Conservation (phyloP, 1,139 yeast genomes). For the Debaryomyces singareniensis region DNA sequence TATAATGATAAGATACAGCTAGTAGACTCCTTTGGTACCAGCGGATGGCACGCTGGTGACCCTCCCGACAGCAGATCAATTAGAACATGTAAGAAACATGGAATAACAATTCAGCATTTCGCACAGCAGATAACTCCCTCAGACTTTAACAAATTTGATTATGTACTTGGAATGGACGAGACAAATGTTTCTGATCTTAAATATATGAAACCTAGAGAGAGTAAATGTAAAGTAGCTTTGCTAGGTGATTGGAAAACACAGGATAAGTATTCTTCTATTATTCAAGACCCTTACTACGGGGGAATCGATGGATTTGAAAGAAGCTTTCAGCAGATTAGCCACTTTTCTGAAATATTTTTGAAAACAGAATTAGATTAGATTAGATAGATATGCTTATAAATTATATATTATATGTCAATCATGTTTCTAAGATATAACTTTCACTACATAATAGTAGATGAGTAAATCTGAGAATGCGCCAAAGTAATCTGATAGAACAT, state of each 20-base stretch:
- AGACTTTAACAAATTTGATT: conserved; percentile 72
- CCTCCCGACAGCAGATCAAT: conserved; percentile 72
- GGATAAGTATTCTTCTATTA: conserved; percentile 44
- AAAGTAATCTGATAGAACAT: too few relatives aligned
- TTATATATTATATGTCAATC: too few relatives aligned
- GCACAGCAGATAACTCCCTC: conserved; percentile 62
- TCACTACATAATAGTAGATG: too few relatives aligned
- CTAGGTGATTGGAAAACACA: conserved; percentile 77
- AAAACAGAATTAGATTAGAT: conserved; percentile 10
- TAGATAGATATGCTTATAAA: too few relatives aligned
- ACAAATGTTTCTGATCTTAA: conserved; percentile 56
- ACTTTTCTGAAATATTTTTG: conserved; percentile 65
- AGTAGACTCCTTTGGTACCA: conserved; percentile 87
- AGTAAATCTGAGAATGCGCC: too few relatives aligned
- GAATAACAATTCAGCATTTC: conserved; percentile 66
- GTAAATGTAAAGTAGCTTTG: conserved; percentile 46
- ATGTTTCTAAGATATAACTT: too few relatives aligned
- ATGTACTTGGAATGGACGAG: conserved; percentile 80
- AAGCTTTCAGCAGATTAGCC: conserved; percentile 67
- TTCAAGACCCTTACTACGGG: conserved; percentile 91
- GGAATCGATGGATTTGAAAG: conserved; percentile 76
- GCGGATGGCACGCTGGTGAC: conserved; percentile 80
- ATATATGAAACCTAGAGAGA: conserved; percentile 50
- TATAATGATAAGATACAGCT: conserved; percentile 32
- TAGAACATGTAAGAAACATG: conserved; percentile 61